phyloP scores from a whole-genome alignment of 75 land plant genomes.

The Cupressus sempervirens region DNA sequence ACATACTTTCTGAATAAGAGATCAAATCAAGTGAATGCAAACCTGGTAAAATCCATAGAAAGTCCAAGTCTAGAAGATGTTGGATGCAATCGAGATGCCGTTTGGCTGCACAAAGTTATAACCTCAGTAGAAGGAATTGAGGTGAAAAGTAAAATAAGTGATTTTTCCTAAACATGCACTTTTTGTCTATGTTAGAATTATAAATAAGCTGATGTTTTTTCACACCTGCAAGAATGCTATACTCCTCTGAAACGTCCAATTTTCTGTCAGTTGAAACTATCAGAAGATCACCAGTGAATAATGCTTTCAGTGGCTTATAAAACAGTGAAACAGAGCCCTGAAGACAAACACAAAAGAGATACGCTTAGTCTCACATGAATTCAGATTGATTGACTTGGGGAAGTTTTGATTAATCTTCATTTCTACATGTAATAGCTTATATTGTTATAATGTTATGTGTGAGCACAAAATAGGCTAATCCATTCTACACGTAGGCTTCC shows the following conservation, averaged over 20 bases:
- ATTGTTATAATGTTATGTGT: not conserved
- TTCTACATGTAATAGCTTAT: not conserved
- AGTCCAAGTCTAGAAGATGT: constrained; percentile 39
- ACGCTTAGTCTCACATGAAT: not conserved
- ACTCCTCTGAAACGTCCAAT: constrained; percentile 16
- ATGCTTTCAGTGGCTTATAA: constrained; percentile 53
- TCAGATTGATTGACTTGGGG: not conserved
- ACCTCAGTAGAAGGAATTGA: not conserved
- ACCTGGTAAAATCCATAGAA: constrained; percentile 65
- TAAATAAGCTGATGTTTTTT: not conserved
- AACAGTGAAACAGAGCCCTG: constrained; percentile 66
- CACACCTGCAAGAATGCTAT: constrained; percentile 40
- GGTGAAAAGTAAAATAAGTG: not conserved
- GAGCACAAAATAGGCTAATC: not conserved
- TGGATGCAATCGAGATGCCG: constrained; percentile 33
- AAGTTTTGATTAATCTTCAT: not conserved
- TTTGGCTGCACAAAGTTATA: constrained; percentile 32
- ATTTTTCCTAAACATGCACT: constrained; percentile 7
- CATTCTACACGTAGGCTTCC: not conserved
- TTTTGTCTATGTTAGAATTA: not conserved
- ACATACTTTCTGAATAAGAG: not conserved
- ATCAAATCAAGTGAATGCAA: constrained; percentile 8
- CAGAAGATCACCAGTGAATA: constrained; percentile 67
- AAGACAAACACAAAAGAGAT: not conserved
- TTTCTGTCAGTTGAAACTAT: constrained; percentile 16